Base-by-base conservation (phyloP, 805 yeast species). In the Wickerhamiella slavikovae region DNA sequence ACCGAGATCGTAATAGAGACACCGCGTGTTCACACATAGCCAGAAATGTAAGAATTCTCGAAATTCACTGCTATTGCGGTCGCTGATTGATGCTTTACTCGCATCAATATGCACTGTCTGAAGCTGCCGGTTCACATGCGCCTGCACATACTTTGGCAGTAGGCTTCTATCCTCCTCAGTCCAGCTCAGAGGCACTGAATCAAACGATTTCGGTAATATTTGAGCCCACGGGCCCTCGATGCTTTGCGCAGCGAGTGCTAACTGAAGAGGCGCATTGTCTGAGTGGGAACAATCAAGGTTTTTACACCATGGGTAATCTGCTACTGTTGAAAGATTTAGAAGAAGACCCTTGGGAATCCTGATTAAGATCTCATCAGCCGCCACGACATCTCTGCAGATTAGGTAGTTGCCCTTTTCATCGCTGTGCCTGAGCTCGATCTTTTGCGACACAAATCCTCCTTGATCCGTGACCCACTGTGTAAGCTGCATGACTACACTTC, bases 1-100 rank as follows among this genome's bases (percentile, higher is more conserved):
- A 1, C 76, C 71, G 2, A 78, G 51, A 3, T 64, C 61, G 71
- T 73, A 71, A 47, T 80, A 83, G 4, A 85, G 56, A 48, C 96
- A 85, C 52, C 98, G 71, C 2, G 95, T 74, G 47, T 89, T 85
- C 33, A 83, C 77, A 42, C 85, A 71, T 42, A 77, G 60, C 92
- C 93, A 85, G 0, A 76, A 67, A n/a, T n/a, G n/a, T n/a, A n/a
- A n/a, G n/a, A n/a, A n/a, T n/a, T n/a, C n/a, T n/a, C n/a, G n/a
- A 66, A 79, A 69, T 8, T 71, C 42, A 39, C 63, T 72, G 3
- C 25, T 10, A 6, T 17, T 15, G 9, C 12, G 15, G 17, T 29
- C 30, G 1, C 17, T n/a, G 17, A 25, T 24, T 7, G 24, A 27
- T 9, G 14, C 5, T 2, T 24, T 25, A 3, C 14, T 24, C 11